Base-by-base conservation (phyloP, 2,329 filamentous ascomycete genomes). In the Blastomyces parvus region DNA sequence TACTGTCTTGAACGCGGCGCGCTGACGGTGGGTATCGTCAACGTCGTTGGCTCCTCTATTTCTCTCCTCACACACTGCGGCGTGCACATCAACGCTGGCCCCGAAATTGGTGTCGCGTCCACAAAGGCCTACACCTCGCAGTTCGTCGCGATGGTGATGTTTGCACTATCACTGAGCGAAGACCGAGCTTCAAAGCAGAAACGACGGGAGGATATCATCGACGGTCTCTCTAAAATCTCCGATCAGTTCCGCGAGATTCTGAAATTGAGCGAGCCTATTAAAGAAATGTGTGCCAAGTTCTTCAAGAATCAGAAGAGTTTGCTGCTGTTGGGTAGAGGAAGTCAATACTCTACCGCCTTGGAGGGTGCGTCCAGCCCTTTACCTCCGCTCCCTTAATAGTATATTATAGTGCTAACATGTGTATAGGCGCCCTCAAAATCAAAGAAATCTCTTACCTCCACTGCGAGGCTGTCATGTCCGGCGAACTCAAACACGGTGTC, bases 141-240 rank as follows among this genome's bases (percentile, higher is more conserved):
- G 77, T 99, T 97, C 78, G 91, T 99, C 74, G 96, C 94, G 76
- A 97, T 99, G 91, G 89, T 97, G 80, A 99, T 99, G 94, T 97
- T 99, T 73, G 94, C 94, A 7, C 83, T 99, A 67, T 97, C 92
- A 38, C 85, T 99, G 64, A 94, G 90, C 73, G 94, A 99, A 81
- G 94, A 99, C 78, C 90, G 94, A 70, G 90, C 92, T 52, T 97
- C 91, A 70, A 99, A 99, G 86, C 85, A 88, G 72, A 86, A 89
- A 81, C 86, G 93, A 74, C 89, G 94, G 40, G 87, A 94, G 78
- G 92, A 97, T 79, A 97, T 99, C 74, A 97, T 99, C 84, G 88
- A 95, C 70, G 93, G 94, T 71, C 86, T 99, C 38, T 83, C 84
- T 72, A 88, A 90, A 73, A 85, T 99, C 73, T 96, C 92, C 8